Percentiles rank a stretch among this genome's conserved stretches.
Conservation (phyloP, 306 rosid genomes). For the Glycine soja region DNA sequence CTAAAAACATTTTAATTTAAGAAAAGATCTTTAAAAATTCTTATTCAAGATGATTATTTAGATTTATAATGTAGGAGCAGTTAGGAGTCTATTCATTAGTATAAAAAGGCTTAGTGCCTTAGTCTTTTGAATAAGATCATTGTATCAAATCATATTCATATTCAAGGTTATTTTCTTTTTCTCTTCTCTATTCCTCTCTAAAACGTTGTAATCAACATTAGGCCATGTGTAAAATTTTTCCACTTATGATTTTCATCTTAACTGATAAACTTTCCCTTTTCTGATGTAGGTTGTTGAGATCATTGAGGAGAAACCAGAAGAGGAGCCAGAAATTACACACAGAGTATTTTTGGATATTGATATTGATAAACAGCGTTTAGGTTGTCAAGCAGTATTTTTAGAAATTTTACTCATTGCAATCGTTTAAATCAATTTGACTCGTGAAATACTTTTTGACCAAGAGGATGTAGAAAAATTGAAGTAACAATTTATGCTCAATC, state of each 20-base stretch:
- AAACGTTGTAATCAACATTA: not conserved
- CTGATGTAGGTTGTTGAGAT: conserved; percentile 58
- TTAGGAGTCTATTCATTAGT: not conserved
- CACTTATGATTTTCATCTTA: conserved; percentile 3
- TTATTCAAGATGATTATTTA: not conserved
- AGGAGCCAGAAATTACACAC: conserved; percentile 77
- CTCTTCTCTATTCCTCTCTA: not conserved
- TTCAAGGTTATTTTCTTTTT: not conserved
- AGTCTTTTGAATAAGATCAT: conserved; percentile 5
- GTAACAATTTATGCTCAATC: conserved; percentile 32
- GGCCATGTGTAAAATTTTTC: conserved; percentile 1
- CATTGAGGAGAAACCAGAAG: conserved; percentile 62
- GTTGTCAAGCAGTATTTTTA: conserved; percentile 47
- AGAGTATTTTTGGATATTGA: conserved; percentile 85
- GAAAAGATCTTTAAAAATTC: not conserved
- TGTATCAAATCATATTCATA: not conserved
- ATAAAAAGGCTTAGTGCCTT: not conserved
- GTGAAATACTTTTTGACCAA: conserved; percentile 2
- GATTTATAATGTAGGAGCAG: not conserved
- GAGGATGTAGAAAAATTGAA: not conserved
- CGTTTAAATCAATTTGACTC: not conserved
- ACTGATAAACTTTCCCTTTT: conserved; percentile 21
- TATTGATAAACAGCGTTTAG: conserved; percentile 75
- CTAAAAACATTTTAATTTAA: not conserved
- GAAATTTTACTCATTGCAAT: conserved; percentile 21